A percentile compares a stretch with the other conserved stretches of the same genome.
Conservation (phyloP, 164 flowering plant genomes). For the Vitis amurensis region DNA sequence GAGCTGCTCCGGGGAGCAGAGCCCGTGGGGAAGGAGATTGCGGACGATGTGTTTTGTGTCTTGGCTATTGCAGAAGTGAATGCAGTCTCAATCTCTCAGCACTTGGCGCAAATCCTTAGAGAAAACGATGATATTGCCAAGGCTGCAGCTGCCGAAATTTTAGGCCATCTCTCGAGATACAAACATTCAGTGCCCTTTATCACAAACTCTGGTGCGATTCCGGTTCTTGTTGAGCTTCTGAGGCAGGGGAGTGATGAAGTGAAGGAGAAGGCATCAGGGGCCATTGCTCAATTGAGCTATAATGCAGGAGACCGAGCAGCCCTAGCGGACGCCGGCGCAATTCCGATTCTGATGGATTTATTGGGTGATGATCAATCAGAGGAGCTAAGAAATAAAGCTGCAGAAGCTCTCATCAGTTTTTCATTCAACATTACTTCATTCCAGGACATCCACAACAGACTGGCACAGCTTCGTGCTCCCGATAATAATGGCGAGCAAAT, state of each 20-base stretch:
- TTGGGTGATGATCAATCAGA: conserved; percentile 39
- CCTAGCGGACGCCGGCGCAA: conserved; percentile 46
- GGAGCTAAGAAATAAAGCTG: conserved; percentile 50
- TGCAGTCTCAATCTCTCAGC: conserved; percentile 38
- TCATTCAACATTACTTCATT: neutral
- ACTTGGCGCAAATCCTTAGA: conserved; percentile 47
- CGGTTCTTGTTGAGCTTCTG: conserved; percentile 46
- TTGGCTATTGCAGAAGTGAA: conserved; percentile 49
- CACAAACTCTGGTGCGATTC: conserved; percentile 45
- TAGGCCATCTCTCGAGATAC: conserved; percentile 53
- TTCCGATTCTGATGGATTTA: conserved; percentile 37
- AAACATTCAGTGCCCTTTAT: conserved; percentile 37
- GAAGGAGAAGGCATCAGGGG: conserved; percentile 45
- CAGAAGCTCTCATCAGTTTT: conserved; percentile 49
- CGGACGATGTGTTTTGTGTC: conserved; percentile 53
- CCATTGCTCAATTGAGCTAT: conserved; percentile 53
- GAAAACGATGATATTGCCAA: conserved; percentile 36
- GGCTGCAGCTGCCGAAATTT: conserved; percentile 53
- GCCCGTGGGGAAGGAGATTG: conserved; percentile 46
- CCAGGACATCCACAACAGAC: too few species aligned
- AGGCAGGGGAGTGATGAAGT: conserved; percentile 28
- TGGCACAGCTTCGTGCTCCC: too few species aligned
- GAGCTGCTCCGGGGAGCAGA: conserved; percentile 46
- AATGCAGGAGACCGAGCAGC: conserved; percentile 32
- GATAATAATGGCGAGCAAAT: too few species aligned